phyloP scores from a whole-genome alignment of 805 yeast species.

The Cyberlindnera sargentensis region DNA sequence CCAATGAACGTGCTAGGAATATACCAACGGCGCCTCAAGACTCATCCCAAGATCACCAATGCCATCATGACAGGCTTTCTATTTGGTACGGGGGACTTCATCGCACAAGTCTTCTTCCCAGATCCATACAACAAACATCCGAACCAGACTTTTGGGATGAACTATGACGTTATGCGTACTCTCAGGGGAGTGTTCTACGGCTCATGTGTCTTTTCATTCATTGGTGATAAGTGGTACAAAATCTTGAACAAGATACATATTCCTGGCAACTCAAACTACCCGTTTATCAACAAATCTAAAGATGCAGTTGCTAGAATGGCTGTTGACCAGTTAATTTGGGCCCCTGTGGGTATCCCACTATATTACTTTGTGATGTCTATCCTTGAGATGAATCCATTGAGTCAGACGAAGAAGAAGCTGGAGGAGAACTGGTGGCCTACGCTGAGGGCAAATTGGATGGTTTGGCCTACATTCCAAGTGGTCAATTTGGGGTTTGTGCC shows the following conservation, averaged over 20 bases:
- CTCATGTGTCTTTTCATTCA: constrained; percentile 63
- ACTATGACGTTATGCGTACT: constrained; percentile 50
- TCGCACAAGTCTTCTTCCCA: constrained; percentile 58
- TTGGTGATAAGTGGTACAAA: constrained; percentile 68
- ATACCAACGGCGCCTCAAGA: constrained; percentile 24
- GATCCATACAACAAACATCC: constrained; percentile 9
- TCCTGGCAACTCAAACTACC: constrained; percentile 23
- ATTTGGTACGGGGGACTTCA: constrained; percentile 68
- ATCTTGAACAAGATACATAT: constrained; percentile 37
- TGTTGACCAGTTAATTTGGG: constrained; percentile 68
- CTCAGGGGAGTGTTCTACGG: constrained; percentile 65
- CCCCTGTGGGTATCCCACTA: constrained; percentile 71
- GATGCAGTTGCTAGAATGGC: constrained; percentile 46
- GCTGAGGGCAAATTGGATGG: constrained; percentile 65
- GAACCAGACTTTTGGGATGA: background rate
- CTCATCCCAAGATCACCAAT: constrained; percentile 47
- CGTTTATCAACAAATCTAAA: constrained; percentile 15
- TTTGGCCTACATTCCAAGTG: constrained; percentile 88
- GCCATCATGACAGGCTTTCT: constrained; percentile 49
- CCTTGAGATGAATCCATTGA: constrained; percentile 46
- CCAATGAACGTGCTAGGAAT: constrained; percentile 6
- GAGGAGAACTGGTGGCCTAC: constrained; percentile 57
- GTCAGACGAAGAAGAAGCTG: constrained; percentile 36
- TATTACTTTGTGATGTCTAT: constrained; percentile 63
- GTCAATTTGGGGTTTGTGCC: constrained; percentile 75